phyloP scores from a whole-genome alignment of 192 early-diverging fungal species.

The Linnemannia hyalina region DNA sequence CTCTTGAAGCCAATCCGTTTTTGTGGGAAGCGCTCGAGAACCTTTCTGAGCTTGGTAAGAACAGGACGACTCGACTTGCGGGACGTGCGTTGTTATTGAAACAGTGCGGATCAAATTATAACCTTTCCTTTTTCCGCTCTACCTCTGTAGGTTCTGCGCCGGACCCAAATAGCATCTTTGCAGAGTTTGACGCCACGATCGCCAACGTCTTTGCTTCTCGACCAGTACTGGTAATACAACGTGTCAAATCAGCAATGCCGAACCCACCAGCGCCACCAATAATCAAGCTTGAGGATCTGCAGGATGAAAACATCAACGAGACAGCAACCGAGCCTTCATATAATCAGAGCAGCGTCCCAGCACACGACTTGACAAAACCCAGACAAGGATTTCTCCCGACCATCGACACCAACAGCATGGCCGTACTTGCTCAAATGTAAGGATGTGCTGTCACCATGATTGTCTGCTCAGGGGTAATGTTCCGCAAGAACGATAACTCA shows the following conservation, averaged over 20 bases:
- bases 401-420: slow-evolving; percentile 5
- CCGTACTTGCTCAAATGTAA: slow-evolving; percentile 6
- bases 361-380: neutral
- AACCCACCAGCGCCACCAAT: slow-evolving; percentile 3
- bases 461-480: neutral
- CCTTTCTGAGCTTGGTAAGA: slow-evolving; percentile 64
- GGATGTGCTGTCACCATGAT: neutral
- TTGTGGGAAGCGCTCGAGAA: slow-evolving; percentile 65
- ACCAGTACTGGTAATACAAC: neutral
- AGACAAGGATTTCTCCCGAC: neutral
- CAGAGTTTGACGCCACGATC: slow-evolving; percentile 17
- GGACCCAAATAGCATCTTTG: slow-evolving; percentile 38
- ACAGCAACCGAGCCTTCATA: slow-evolving; percentile 1
- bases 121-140: neutral
- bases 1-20: slow-evolving; percentile 59
- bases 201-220: neutral
- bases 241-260: neutral
- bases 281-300: neutral
- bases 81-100: neutral
- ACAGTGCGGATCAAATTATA: slow-evolving; percentile 6
- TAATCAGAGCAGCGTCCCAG: neutral
- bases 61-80: neutral
- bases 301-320: slow-evolving; percentile 17
- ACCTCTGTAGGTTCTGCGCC: slow-evolving; percentile 16
- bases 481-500: too few species aligned